Conservation (phyloP, 208 protist genomes). For the Lotmaria passim region DNA sequence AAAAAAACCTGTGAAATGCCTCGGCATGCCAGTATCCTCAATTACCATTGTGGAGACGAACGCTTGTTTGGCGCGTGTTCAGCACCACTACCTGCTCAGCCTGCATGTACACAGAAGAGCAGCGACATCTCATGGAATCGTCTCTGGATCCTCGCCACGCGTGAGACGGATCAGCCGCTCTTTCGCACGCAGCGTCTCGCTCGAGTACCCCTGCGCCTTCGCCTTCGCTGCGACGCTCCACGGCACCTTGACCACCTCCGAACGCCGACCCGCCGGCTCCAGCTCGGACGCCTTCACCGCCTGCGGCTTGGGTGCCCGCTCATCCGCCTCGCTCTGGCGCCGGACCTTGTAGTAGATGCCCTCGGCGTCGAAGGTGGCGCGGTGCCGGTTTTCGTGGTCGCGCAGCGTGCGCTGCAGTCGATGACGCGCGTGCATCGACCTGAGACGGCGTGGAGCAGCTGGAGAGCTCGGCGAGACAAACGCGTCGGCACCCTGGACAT, state of each 20-base stretch:
- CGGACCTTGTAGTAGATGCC: constrained; percentile 86
- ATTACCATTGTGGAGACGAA: no score
- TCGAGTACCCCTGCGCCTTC: constrained; percentile 65
- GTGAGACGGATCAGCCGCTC: constrained; percentile 86
- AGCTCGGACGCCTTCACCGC: constrained; percentile 70
- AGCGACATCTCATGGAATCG: constrained; percentile 66
- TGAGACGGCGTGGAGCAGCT: not conserved
- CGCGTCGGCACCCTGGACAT: not conserved
- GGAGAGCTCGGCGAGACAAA: not conserved
- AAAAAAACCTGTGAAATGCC: no score
- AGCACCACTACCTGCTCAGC: not conserved
- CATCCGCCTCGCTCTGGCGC: constrained; percentile 54
- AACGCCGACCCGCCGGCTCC: constrained; percentile 16
- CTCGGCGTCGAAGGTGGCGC: constrained; percentile 88
- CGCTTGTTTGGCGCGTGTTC: not conserved
- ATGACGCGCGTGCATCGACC: constrained; percentile 52
- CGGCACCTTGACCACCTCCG: constrained; percentile 85
- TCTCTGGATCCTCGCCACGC: constrained; percentile 83
- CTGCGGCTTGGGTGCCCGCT: constrained; percentile 62
- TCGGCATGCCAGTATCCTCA: no score
- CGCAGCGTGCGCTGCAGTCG: constrained; percentile 72
- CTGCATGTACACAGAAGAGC: no score
- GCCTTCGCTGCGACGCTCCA: constrained; percentile 82
- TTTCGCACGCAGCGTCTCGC: constrained; percentile 80
- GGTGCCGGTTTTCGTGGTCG: constrained; percentile 75